These are phyloP conservation scores for Corymbia citriodora DNA, from an alignment of 441 rosid species.

Conservation along the genomic window DNA sequence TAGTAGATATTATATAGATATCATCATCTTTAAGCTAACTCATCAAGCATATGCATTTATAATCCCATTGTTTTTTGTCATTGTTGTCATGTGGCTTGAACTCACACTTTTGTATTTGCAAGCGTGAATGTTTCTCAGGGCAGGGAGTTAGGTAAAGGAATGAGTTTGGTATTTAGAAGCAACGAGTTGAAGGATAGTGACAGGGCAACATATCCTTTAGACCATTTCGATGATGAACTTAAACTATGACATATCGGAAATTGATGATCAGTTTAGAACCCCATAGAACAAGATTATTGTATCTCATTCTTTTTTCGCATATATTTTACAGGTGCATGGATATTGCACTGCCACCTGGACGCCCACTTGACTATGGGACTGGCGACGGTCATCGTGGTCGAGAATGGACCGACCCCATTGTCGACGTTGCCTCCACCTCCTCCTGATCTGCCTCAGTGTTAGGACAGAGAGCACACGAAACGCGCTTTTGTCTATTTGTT, in stretches of 20 bases:
- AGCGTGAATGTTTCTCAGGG: neutral
- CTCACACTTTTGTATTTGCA: neutral
- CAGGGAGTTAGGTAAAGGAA: neutral
- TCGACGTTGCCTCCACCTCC: constrained; percentile 81
- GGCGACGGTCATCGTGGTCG: constrained; percentile 48
- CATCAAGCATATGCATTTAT: neutral
- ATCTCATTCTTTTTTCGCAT: neutral
- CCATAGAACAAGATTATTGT: neutral
- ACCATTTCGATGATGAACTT: neutral
- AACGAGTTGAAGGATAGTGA: neutral
- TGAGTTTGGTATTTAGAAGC: neutral
- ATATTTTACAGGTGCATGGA: constrained; percentile 54
- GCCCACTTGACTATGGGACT: constrained; percentile 68
- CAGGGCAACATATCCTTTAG: neutral
- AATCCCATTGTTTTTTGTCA: neutral
- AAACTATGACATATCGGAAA: neutral
- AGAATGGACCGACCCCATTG: constrained; percentile 58
- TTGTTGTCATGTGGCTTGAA: neutral
- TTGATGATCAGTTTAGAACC: neutral
- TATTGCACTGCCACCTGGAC: constrained; percentile 74
- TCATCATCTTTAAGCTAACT: neutral
- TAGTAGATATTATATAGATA: neutral
- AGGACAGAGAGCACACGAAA: neutral
- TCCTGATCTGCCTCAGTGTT: constrained; percentile 68
- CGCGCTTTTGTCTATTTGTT: neutral